phyloP scores from a whole-genome alignment of 768 basidiomycete species.

The Hypsizygus marmoreus region DNA sequence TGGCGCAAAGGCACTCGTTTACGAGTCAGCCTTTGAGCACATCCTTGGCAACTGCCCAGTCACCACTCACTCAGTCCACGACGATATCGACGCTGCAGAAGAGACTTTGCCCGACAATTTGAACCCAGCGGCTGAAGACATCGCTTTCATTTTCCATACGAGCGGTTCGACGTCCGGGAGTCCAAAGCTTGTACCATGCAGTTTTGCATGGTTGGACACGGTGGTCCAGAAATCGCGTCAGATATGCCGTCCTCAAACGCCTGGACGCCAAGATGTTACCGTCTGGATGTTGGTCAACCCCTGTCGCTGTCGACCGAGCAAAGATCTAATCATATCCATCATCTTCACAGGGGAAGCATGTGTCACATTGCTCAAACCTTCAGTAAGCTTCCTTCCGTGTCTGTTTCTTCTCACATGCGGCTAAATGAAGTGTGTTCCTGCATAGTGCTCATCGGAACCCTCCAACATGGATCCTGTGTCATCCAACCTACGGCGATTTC shows the following conservation, averaged over 20 bases:
- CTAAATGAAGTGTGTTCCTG: conserved; percentile 17
- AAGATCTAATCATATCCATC: conserved; percentile 2
- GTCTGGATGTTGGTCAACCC: conserved; percentile 54
- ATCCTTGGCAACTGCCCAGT: conserved; percentile 40
- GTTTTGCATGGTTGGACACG: conserved; percentile 52
- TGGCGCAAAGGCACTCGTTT: conserved; percentile 56
- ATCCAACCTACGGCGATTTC: conserved; percentile 68
- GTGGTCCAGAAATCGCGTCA: conserved; percentile 49
- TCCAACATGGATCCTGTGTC: conserved; percentile 74
- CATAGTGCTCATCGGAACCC: conserved; percentile 71
- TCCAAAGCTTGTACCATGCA: conserved; percentile 66
- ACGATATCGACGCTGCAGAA: conserved; percentile 29
- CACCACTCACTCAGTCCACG: conserved; percentile 36
- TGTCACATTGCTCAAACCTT: conserved; percentile 79
- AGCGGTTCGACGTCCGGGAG: conserved; percentile 68
- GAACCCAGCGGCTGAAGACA: conserved; percentile 25
- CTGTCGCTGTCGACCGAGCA: not conserved
- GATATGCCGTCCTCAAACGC: conserved; percentile 40
- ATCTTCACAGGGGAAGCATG: conserved; percentile 69
- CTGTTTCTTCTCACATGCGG: conserved; percentile 20
- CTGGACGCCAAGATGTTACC: conserved; percentile 52
- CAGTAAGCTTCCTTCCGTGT: conserved; percentile 48
- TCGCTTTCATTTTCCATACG: conserved; percentile 63
- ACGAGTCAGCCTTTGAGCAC: conserved; percentile 48
- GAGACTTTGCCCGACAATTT: conserved; percentile 42